Conservation (phyloP, 148 eudicot genomes). For the Rhododendron molle region DNA sequence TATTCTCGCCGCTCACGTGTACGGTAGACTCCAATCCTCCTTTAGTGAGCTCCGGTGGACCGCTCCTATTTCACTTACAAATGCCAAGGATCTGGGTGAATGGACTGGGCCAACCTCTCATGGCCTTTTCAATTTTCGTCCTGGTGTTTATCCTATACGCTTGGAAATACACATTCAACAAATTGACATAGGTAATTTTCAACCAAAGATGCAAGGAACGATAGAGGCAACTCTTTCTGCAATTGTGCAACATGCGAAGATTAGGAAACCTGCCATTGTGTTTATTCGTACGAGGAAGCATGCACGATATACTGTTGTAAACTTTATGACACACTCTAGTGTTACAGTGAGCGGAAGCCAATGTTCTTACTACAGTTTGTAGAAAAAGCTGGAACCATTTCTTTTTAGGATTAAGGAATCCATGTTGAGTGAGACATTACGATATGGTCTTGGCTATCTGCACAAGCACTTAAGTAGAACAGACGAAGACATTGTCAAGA, state of each 20-base stretch:
- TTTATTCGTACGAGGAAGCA: constrained; percentile 88
- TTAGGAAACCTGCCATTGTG: too few species aligned
- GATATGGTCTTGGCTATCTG: constrained; percentile 78
- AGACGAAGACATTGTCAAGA: constrained; percentile 74
- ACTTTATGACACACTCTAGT: constrained; percentile 72
- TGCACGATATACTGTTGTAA: constrained; percentile 75
- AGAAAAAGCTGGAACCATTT: constrained; percentile 57
- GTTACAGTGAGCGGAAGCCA: constrained; percentile 50
- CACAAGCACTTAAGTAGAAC: constrained; percentile 63
- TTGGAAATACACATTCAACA: constrained; percentile 88
- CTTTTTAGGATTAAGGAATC: constrained; percentile 49
- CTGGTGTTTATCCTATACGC: constrained; percentile 85
- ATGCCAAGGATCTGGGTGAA: constrained; percentile 93
- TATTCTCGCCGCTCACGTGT: too few species aligned
- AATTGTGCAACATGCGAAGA: constrained; percentile 72
- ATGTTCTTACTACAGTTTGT: constrained; percentile 46
- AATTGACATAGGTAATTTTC: constrained; percentile 79
- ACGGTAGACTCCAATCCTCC: too few species aligned
- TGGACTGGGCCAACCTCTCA: constrained; percentile 93
- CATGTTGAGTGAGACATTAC: constrained; percentile 60
- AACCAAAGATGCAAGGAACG: constrained; percentile 96
- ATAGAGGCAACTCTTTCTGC: constrained; percentile 83
- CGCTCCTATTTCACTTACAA: constrained; percentile 82
- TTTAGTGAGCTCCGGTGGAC: constrained; percentile 91
- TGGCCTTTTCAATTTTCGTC: constrained; percentile 87